phyloP scores from a whole-genome alignment of 768 basidiomycete species.

The Collybia nuda region DNA sequence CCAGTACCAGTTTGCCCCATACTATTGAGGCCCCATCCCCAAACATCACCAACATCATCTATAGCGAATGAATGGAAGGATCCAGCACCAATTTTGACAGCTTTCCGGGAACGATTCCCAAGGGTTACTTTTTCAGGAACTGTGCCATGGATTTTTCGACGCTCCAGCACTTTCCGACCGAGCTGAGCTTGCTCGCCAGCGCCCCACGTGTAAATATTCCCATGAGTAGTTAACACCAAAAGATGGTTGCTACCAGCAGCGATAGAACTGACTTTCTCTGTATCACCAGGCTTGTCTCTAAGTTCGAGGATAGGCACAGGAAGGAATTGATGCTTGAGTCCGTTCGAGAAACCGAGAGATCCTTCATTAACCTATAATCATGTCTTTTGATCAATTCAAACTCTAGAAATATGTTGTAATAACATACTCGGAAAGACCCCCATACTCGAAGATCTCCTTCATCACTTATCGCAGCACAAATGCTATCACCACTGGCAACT shows the following conservation, averaged over 20 bases:
- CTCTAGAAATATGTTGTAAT: neutral
- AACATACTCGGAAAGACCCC: conserved; percentile 83
- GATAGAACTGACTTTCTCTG: conserved; percentile 72
- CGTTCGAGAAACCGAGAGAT: conserved; percentile 78
- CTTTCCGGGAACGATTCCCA: conserved; percentile 58
- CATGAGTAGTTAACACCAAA: conserved; percentile 84
- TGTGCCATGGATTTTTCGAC: conserved; percentile 87
- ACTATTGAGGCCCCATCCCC: conserved; percentile 95
- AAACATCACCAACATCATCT: conserved; percentile 78
- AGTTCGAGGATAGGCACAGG: conserved; percentile 64
- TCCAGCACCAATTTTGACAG: conserved; percentile 74
- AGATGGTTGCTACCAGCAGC: conserved; percentile 89
- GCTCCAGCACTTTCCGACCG: conserved; percentile 85
- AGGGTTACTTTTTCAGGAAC: conserved; percentile 84
- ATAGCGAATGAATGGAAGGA: conserved; percentile 90
- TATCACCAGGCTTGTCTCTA: conserved; percentile 58
- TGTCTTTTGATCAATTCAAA: conserved; percentile 1
- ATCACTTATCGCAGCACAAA: conserved; percentile 80
- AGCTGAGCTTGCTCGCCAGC: conserved; percentile 90
- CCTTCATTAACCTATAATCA: conserved; percentile 67
- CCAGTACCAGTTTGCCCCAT: conserved; percentile 81
- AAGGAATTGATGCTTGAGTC: conserved; percentile 62
- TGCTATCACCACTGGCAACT: conserved; percentile 83
- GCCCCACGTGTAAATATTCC: conserved; percentile 87
- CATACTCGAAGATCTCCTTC: conserved; percentile 84